Conservation (phyloP, 169 alveolate genomes). For the Cryptosporidium parvum region DNA sequence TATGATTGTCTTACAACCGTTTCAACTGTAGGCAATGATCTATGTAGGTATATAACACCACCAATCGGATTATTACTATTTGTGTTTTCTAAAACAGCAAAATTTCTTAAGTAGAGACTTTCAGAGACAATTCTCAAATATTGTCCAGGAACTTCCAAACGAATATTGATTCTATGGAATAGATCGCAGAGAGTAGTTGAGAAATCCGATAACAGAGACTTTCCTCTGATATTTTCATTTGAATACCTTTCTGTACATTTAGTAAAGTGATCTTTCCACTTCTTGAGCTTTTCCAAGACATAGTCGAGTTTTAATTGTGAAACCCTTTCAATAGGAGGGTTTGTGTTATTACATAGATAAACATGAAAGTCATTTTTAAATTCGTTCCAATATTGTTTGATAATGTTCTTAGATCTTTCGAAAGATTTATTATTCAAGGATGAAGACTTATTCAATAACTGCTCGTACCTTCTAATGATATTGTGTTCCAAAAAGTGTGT, state of each 20-base stretch:
- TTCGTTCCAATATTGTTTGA: conserved; percentile 76
- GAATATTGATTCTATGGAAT: conserved; percentile 76
- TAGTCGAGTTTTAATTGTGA: conserved; percentile 74
- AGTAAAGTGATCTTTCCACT: conserved; percentile 80
- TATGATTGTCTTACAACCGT: conserved; percentile 77
- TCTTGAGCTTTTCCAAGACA: conserved; percentile 78
- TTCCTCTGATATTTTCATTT: conserved; percentile 37
- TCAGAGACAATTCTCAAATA: conserved; percentile 75
- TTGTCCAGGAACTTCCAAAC: conserved; percentile 81
- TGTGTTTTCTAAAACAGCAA: conserved; percentile 68
- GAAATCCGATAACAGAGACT: conserved; percentile 74
- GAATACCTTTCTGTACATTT: conserved; percentile 68
- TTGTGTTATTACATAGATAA: neutral
- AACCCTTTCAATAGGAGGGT: conserved; percentile 32
- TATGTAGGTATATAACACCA: conserved; percentile 77
- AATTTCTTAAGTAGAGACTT: conserved; percentile 62
- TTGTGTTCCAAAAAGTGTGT: conserved; percentile 76
- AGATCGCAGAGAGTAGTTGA: conserved; percentile 80
- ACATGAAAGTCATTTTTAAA: conserved; percentile 76
- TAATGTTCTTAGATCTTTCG: conserved; percentile 75
- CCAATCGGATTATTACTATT: conserved; percentile 68
- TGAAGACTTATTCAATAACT: conserved; percentile 32
- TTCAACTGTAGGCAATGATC: conserved; percentile 70
- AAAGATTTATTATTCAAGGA: conserved; percentile 33
- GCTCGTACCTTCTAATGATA: conserved; percentile 74